Evolutionary conservation across 2,329 filamentous ascomycete species (phyloP), one percentile per base, ranked within the genome.

Genomic region (Fusarium sp.): DNA sequence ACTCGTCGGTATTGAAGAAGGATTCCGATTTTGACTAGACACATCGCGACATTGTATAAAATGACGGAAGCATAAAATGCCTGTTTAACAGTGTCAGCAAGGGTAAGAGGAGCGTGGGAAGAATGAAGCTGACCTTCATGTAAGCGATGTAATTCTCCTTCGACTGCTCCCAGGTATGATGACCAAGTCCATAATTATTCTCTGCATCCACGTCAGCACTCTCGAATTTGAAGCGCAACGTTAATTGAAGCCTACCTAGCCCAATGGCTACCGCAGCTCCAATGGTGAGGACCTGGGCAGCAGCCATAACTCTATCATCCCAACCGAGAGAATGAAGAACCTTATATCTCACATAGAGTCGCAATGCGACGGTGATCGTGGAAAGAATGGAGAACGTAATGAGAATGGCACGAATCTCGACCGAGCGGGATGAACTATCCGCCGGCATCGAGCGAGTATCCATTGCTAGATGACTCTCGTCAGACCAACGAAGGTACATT

Each of bases 1-100:
- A 70, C 62, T 20, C 68, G 33, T 7, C 68, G 52, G 31, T 70
- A 70, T 29, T 71, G 68, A 4, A 70, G 53, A 5, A 71, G 56
- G 4, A 71, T 66, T 5, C 41, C 54, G 15, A 71, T 67, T 5
- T 71, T 71, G 15, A 71, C 62, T 2, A 61, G 31, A 8, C 68
- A 71, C 27, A 71, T 70, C 1, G 55, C 62, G 22, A 71, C n/a
- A 4, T 71, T 71, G n/a, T 70, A 71, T 0, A 67, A 20, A 1
- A 71, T 15, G 4, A 71, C 52, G 1, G 68, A 71, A 0, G 55
- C 44, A 13, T 71, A 71, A 9, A 71, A 71, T 4, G 68, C 52
- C 68, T 69, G 5, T 4, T 12, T 6, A 1, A 4, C 7, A 15
- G 36, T 38, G n/a, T 62, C 4, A 68, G 50, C 29, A 33, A 14